Evolutionary conservation across 192 early-diverging fungal genomes (phyloP), one percentile per base, ranked within the genome.

Genomic region (Backusella australiensis): DNA sequence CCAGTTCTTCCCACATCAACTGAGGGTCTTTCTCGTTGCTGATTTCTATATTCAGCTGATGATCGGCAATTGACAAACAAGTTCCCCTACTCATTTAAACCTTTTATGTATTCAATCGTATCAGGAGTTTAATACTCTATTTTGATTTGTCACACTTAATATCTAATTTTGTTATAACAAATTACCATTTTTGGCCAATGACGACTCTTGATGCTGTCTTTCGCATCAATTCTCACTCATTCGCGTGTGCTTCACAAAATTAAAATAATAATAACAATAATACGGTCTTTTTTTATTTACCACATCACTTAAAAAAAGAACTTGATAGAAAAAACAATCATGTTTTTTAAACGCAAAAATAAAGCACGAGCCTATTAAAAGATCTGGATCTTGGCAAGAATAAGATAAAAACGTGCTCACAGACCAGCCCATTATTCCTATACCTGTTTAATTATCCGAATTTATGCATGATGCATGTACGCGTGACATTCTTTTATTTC

Each of bases 61-160:
- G 56, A 63, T 63, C 56, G 56, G 56, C 56, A 63, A 63, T 63
- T 63, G 56, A 63, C 56, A 63, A 63, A 63, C 56, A 63, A 63
- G 56, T 63, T 63, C 56, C 53, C 56, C 26, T 63, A 63, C 23
- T 63, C 56, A 23, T 63, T 63, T 29, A 63, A 26, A 26, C 56
- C 21, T 26, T 63, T 26, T 63, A 63, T 63, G 23, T 63, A 63
- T 14, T 23, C 56, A 29, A 63, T 63, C 56, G 56, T 26, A 26
- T 29, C 23, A 63, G 26, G 56, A 14, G 26, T 12, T 29, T 12
- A 63, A 63, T 0, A 3, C 23, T 63, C 23, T 63, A 63, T 63
- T 63, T 63, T 26, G 21, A 63, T 29, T 63, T 63, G 23, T 63
- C 26, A 29, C 56, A 63, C 56, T 4, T 63, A 29, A 29, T 29